Base-by-base conservation (phyloP, 1,284 basidiomycete species). In the Takashimella tepidaria region DNA sequence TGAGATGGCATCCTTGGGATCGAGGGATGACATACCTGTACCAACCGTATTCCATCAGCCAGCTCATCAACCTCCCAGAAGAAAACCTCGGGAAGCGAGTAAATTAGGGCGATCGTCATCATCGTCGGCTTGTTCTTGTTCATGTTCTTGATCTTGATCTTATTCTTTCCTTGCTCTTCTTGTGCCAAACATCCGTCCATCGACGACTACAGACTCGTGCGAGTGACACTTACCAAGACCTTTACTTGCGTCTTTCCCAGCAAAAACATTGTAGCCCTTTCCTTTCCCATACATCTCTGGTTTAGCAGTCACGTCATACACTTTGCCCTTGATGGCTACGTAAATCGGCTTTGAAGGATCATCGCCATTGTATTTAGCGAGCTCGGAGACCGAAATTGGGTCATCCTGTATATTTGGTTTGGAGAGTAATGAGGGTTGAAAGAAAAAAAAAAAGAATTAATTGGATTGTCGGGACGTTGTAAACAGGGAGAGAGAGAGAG, bases 201-300 rank as follows among this genome's bases (percentile, higher is more conserved):
- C n/a, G n/a, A n/a, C n/a, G n/a, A n/a, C n/a, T n/a, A n/a, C n/a
- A n/a, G n/a, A n/a, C n/a, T n/a, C n/a, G n/a, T n/a, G n/a, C n/a
- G n/a, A n/a, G n/a, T n/a, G 22, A 27, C n/a, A 65, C 73, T 60
- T 81, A 85, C 89, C 90, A 2, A 93, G 77, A 0, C 86, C 90
- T 58, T 79, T 83, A 26, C 87, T 89, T 0, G 84, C 95, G 66
- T 98, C 95, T 77, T 91, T 96, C 44, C 92, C 93, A 10, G 92
- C 81, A 64, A 83, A 83, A 51, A 57, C 55, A 51, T 76, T 67
- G 66, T 80, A 81, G 25, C 73, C 69, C 22, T 57, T 64, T 3
- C 76, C 76, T 11, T 65, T 66, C 2, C 74, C 75, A 59, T 77
- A 77, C 74, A 77, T 76, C 54, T 75, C 73, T 45, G 60, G 60